Evolutionary conservation across 805 yeast species (phyloP), one percentile per base, ranked within the genome.

Genomic region (Kuraishia capsulata): DNA sequence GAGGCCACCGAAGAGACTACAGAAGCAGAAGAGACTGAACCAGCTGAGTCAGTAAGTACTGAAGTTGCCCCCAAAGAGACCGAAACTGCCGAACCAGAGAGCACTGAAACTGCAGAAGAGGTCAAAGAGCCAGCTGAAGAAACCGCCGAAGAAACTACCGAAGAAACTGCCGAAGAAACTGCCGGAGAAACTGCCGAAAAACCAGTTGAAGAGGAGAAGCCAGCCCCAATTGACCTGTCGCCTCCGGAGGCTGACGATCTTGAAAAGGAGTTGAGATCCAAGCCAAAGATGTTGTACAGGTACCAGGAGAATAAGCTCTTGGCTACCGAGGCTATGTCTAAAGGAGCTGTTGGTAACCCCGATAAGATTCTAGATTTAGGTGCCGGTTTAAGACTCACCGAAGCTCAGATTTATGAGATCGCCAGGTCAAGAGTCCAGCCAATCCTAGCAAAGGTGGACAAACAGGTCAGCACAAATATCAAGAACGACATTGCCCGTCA

Each of bases 401-500:
- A 74, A 46, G 68, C 67, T 39, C 76, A 73, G 52, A 65, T 74
- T 43, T 61, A 71, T 46, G 79, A 64, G 37, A 68, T 74, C 49
- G 80, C 80, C 18, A 69, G 71, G 30, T 61, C 61, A 44, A 64
- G 79, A 45, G 76, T 74, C 29, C 71, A 73, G 25, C 81, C 81
- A 4, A 68, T 73, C 29, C 58, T 74, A 49, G 62, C 67, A 33
- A 61, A 56, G 44, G 73, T 74, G 50, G 70, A 73, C 49, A 69
- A 65, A 21, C 68, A 69, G 42, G 80, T 73, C 35, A 56, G 53
- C 35, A 61, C 63, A 44, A 61, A 69, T 24, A 52, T 67, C 43
- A 24, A 39, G 30, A 18, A 30, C 26, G 41, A 39, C 16, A 31
- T 23, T 6, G 55, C 61, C 39, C 58, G 54, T 20, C 42, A 43